Base-by-base conservation (phyloP, 805 yeast species). In the Hanseniaspora lachancei region DNA sequence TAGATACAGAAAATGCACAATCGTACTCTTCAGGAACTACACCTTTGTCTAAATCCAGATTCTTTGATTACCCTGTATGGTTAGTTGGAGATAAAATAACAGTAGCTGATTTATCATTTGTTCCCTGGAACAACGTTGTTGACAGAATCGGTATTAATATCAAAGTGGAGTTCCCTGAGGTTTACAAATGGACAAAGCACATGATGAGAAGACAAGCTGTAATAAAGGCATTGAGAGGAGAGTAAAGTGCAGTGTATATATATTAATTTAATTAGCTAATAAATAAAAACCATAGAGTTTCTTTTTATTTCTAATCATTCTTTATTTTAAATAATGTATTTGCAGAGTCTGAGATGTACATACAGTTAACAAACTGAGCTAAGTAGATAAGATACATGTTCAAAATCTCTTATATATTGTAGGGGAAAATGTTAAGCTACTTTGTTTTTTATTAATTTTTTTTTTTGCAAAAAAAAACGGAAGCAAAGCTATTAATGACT, bases 191-290 rank as follows among this genome's bases (percentile, higher is more conserved):
- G 97, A 89, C 96, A 12, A 84, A 85, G 66, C 82, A 82, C 63
- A 87, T 89, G 95, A 86, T 89, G 95, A 80, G 91, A 69, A 79
- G 97, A 65, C 95, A 95, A 4, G 89, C 93, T 1, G 96, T 89
- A 34, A 75, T 85, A 29, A 77, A 91, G 60, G 96, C 97, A 2
- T 73, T 89, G 58, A 79, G 89, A 59, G 93, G 89, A 3, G 86
- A 81, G 43, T 72, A 67, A 57, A 23, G 7, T 24, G 21, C 29
- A 12, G 29, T 41, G 29, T 41, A 41, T 47, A 48, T 51, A 52
- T 32, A 32, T 10, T 32, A 38, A 24, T 21, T 49, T 24, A 18
- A 20, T 24, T 32, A 18, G 27, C 10, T 40, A 38, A 42, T 34
- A 24, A 48, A 23, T 12, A 32, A 32, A 32, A 32, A 32, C 10